Percentiles rank a stretch among this genome's conserved stretches.
These are phyloP conservation scores for Staphylotrichum longicolle DNA, from an alignment of 495 filamentous ascomycete species.

Conservation along the genomic window DNA sequence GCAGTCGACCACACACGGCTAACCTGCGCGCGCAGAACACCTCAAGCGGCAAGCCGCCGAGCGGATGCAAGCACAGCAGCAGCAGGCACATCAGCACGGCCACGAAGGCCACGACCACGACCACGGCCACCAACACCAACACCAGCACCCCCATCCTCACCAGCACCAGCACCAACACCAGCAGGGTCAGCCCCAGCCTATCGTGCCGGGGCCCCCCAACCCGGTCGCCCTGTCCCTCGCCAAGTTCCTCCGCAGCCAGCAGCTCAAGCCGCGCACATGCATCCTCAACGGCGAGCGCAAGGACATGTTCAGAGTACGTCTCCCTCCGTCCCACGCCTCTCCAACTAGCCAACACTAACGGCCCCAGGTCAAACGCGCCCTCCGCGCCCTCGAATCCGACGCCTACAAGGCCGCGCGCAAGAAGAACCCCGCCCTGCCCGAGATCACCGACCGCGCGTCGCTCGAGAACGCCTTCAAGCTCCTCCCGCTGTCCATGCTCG, in stretches of 20 bases:
- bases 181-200: conserved; percentile 53
- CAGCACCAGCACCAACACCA: conserved; percentile 61
- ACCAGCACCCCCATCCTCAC: conserved; percentile 57
- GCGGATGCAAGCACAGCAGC: conserved; percentile 66
- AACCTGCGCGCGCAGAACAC: conserved; percentile 40
- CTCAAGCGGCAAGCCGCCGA: conserved; percentile 53
- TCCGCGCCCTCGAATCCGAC: conserved; percentile 86
- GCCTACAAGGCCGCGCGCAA: conserved; percentile 81
- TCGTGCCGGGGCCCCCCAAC: conserved; percentile 72
- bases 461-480: conserved; percentile 94
- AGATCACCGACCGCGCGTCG: conserved; percentile 78
- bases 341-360: conserved; percentile 3
- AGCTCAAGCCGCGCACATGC: conserved; percentile 86
- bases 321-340: background rate
- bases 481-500: conserved; percentile 91
- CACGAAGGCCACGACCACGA: conserved; percentile 31
- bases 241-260: conserved; percentile 79
- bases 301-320: conserved; percentile 90
- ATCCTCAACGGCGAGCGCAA: conserved; percentile 96
- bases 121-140: conserved; percentile 42
- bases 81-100: conserved; percentile 56
- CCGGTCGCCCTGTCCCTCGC: conserved; percentile 87
- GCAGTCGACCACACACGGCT: background rate
- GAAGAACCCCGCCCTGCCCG: conserved; percentile 87
- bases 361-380: conserved; percentile 84